Conservation (phyloP, 106 monocot species). For the Dendrobium catenatum region DNA sequence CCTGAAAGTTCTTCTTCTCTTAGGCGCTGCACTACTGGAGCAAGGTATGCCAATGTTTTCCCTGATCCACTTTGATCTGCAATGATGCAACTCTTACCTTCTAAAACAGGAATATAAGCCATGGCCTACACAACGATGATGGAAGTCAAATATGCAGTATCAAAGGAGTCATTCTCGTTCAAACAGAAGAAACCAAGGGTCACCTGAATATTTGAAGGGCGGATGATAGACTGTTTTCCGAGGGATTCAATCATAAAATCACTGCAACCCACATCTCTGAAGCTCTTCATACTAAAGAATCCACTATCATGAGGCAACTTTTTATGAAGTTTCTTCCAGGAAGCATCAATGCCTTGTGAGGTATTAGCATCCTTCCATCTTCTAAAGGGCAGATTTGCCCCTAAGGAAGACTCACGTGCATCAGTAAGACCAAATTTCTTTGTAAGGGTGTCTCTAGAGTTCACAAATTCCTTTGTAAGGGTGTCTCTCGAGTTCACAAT, state of each 20-base stretch:
- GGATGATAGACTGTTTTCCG: slow-evolving; percentile 31
- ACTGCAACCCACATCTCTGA: slow-evolving; percentile 72
- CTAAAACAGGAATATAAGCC: slow-evolving; percentile 57
- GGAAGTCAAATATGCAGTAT: not conserved
- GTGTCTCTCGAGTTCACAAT: not conserved
- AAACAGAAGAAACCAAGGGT: not conserved
- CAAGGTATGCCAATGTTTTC: slow-evolving; percentile 90
- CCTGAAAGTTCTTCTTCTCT: slow-evolving; percentile 76
- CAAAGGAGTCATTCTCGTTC: not conserved
- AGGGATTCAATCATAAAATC: slow-evolving; percentile 54
- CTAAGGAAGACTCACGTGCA: not conserved
- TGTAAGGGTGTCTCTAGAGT: not conserved
- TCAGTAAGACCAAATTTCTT: slow-evolving; percentile 6
- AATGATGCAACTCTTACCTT: slow-evolving; percentile 87
- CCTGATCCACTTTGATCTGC: slow-evolving; percentile 99
- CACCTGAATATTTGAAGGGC: slow-evolving; percentile 96
- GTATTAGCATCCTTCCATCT: slow-evolving; percentile 31
- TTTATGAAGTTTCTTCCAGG: slow-evolving; percentile 6
- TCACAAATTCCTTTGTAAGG: slow-evolving; percentile 6
- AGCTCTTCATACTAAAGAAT: slow-evolving; percentile 76
- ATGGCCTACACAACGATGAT: slow-evolving; percentile 47
- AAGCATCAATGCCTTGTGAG: not conserved
- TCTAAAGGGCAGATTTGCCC: slow-evolving; percentile 11
- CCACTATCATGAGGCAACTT: slow-evolving; percentile 26
- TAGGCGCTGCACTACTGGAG: slow-evolving; percentile 65